Conservation (phyloP, 306 rosid species). For the Delonix regia region DNA sequence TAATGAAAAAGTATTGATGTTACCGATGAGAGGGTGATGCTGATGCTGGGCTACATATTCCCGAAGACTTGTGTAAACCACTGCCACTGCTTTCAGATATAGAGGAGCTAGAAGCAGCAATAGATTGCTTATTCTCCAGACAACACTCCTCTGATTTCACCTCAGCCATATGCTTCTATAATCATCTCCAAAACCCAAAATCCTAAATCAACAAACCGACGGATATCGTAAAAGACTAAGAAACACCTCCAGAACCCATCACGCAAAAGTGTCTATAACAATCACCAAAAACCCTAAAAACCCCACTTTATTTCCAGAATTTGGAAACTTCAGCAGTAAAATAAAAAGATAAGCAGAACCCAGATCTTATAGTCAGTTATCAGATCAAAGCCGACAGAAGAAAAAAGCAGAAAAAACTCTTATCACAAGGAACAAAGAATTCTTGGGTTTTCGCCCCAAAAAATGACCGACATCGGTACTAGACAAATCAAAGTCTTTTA, state of each 20-base stretch:
- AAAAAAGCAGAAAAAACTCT: conserved; percentile 11
- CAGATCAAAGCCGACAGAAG: conserved; percentile 50
- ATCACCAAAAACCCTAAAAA: conserved; percentile 41
- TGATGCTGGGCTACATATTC: conserved; percentile 66
- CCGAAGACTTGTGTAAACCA: conserved; percentile 71
- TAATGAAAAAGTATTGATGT: conserved; percentile 30
- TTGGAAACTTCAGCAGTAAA: conserved; percentile 38
- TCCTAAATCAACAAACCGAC: conserved; percentile 40
- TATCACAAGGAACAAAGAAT: neutral
- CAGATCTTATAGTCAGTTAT: conserved; percentile 70
- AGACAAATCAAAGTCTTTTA: conserved; percentile 35
- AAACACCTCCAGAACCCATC: conserved; percentile 21
- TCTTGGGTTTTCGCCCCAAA: neutral
- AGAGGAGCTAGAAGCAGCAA: conserved; percentile 83
- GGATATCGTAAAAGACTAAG: conserved; percentile 15
- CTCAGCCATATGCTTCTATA: conserved; percentile 64
- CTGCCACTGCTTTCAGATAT: conserved; percentile 79
- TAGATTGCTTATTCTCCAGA: conserved; percentile 84
- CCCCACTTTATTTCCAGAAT: conserved; percentile 19
- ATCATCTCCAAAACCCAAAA: conserved; percentile 58
- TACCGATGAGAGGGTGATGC: conserved; percentile 77
- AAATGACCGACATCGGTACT: neutral
- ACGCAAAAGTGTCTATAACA: conserved; percentile 13
- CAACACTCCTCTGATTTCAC: conserved; percentile 73
- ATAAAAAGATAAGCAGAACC: conserved; percentile 44